Base-by-base conservation (phyloP, 139 green algal genomes). In the Desmodesmus armatus region DNA sequence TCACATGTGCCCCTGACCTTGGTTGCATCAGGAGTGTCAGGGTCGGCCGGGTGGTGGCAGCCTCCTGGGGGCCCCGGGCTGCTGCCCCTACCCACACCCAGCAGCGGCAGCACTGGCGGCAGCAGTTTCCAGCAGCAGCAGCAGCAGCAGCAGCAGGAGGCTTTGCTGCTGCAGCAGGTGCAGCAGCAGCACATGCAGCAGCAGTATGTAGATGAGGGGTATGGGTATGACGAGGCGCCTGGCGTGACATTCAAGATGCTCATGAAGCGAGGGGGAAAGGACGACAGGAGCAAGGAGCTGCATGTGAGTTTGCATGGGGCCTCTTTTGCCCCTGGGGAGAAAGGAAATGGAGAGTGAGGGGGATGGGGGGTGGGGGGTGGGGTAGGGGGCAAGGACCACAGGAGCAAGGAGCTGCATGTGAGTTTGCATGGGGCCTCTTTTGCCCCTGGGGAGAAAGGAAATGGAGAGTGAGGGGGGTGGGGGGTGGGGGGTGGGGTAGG, bases 311-410 rank as follows among this genome's bases (percentile, higher is more conserved):
- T 55, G n/a, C n/a, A n/a, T n/a, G 35, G 7, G 3, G 17, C 2
- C 11, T 43, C 27, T 31, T 31, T 67, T 67, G n/a, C n/a, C n/a
- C n/a, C n/a, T n/a, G n/a, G n/a, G n/a, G n/a, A n/a, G n/a, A n/a
- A n/a, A n/a, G n/a, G n/a, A n/a, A n/a, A n/a, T n/a, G n/a, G n/a
- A n/a, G n/a, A n/a, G n/a, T n/a, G n/a, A n/a, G n/a, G n/a, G n/a
- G n/a, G n/a, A n/a, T n/a, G n/a, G n/a, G n/a, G n/a, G n/a, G n/a
- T n/a, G n/a, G n/a, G n/a, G n/a, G n/a, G n/a, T n/a, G n/a, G n/a
- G n/a, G n/a, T n/a, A 6, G 85, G 88, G 11, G 91, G 91, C 47
- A 90, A 88, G 70, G 91, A 94, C 27, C 90, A 94, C 84, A 73
- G 79, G 74, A 67, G 27, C 41, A 37, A 43, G 72, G 89, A 92